phyloP scores from a whole-genome alignment of 257 asterid genomes.

The Forsythia viridissima region DNA sequence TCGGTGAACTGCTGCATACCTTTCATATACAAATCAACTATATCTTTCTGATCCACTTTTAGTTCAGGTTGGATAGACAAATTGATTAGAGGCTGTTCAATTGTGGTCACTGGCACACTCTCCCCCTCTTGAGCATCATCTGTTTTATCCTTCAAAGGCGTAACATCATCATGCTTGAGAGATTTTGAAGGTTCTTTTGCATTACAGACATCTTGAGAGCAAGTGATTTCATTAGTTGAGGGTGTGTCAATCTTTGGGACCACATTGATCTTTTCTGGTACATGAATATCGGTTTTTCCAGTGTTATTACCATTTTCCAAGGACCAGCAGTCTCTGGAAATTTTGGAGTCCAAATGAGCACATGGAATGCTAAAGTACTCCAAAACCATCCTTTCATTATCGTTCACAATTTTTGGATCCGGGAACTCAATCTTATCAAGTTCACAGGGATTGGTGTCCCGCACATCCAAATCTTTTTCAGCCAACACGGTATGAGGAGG shows the following conservation, averaged over 20 bases:
- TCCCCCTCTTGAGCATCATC: not conserved
- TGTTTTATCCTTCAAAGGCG: conserved; percentile 22
- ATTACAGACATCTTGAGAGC: too few species aligned
- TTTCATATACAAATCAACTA: conserved; percentile 21
- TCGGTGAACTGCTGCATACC: conserved; percentile 24
- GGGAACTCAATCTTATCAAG: not conserved
- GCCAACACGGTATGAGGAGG: conserved; percentile 33
- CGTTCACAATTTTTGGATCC: conserved; percentile 74
- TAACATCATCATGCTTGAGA: conserved; percentile 32
- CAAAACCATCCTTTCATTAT: conserved; percentile 77
- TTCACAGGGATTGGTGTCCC: conserved; percentile 37
- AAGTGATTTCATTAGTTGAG: too few species aligned
- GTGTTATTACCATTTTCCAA: not conserved
- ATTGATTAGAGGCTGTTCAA: not conserved
- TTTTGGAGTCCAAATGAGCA: conserved; percentile 47
- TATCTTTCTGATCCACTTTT: conserved; percentile 17
- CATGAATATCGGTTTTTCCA: conserved; percentile 43
- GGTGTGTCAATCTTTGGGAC: too few species aligned
- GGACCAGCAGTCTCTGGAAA: conserved; percentile 50
- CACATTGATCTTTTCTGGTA: conserved; percentile 41
- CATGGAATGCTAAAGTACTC: conserved; percentile 75
- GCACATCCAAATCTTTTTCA: conserved; percentile 23
- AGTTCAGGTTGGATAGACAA: not conserved
- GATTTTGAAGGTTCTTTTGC: conserved; percentile 1
- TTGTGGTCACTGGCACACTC: not conserved